Evolutionary conservation across 2,329 filamentous ascomycete species (phyloP).

Genomic region (Phaeosphaeria sp.): DNA sequence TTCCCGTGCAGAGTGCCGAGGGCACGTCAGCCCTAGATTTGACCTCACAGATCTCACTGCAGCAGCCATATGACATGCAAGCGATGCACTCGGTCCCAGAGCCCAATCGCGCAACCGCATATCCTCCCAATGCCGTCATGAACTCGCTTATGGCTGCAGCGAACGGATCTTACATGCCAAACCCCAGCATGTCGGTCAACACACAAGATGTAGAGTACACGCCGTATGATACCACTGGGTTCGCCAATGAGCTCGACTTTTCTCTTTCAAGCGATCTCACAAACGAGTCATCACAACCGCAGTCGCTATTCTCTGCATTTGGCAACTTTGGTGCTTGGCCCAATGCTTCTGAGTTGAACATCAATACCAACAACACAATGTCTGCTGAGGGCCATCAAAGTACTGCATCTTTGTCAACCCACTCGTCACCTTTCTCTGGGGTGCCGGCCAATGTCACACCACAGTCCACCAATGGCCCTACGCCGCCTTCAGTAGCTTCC

Average conservation of each 20-base stretch:
- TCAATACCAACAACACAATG: slow-evolving; percentile 28
- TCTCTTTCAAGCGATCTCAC: slow-evolving; percentile 30
- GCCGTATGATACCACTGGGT: slow-evolving; percentile 29
- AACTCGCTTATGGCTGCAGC: slow-evolving; percentile 46
- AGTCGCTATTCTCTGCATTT: slow-evolving; percentile 33
- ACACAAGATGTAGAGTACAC: slow-evolving; percentile 29
- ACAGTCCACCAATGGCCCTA: slow-evolving; percentile 42
- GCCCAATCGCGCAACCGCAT: slow-evolving; percentile 32
- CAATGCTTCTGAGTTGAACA: slow-evolving; percentile 22
- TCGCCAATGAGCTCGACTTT: slow-evolving; percentile 32
- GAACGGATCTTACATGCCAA: slow-evolving; percentile 43
- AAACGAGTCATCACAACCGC: slow-evolving; percentile 26
- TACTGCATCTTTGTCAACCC: slow-evolving; percentile 39
- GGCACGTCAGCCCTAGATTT: slow-evolving; percentile 40
- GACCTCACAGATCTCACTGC: slow-evolving; percentile 37
- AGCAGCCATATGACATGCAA: slow-evolving; percentile 45
- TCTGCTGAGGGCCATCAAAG: slow-evolving; percentile 38
- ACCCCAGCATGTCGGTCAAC: slow-evolving; percentile 29
- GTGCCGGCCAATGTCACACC: slow-evolving; percentile 37
- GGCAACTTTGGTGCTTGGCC: slow-evolving; percentile 37
- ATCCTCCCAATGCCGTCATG: slow-evolving; percentile 43
- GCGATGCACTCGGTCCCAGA: slow-evolving; percentile 43
- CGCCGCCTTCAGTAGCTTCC: slow-evolving; percentile 42
- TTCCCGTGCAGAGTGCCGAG: slow-evolving; percentile 41
- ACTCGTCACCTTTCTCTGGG: slow-evolving; percentile 45